Percentiles rank a stretch among this genome's conserved stretches.
Conservation (phyloP, 306 rosid genomes). For the Pachyrhizus erosus region DNA sequence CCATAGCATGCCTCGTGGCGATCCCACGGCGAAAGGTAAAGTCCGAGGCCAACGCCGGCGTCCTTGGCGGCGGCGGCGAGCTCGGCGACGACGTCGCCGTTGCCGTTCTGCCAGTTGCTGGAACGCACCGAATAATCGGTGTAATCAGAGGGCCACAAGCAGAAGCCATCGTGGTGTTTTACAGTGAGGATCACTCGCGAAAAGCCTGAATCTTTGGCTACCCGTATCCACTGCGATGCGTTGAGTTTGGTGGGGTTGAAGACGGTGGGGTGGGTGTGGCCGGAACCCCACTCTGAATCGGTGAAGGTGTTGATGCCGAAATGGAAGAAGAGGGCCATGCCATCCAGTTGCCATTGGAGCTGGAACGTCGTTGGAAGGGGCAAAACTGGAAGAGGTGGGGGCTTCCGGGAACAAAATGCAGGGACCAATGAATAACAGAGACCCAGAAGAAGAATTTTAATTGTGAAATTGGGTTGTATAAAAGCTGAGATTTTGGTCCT, state of each 20-base stretch:
- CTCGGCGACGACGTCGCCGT: constrained; percentile 81
- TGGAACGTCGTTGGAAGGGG: constrained; percentile 81
- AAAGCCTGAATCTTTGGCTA: constrained; percentile 79
- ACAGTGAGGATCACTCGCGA: constrained; percentile 70
- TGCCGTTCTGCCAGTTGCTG: constrained; percentile 66
- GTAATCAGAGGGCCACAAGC: constrained; percentile 87
- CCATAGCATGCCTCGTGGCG: constrained; percentile 76
- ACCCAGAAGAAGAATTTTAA: constrained; percentile 36
- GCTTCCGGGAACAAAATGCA: constrained; percentile 37
- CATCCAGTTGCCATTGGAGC: constrained; percentile 80
- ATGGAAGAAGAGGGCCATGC: constrained; percentile 88
- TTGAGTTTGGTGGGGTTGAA: constrained; percentile 74
- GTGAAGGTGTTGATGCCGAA: constrained; percentile 93
- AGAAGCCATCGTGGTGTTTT: constrained; percentile 94
- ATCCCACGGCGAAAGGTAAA: constrained; percentile 98
- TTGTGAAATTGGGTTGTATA: constrained; percentile 35
- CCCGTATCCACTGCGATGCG: constrained; percentile 80
- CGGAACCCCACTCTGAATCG: constrained; percentile 84
- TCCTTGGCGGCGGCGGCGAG: constrained; percentile 70
- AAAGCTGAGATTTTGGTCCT: constrained; percentile 23
- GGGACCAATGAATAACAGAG: constrained; percentile 10
- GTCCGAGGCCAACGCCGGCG: constrained; percentile 72
- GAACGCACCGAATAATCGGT: constrained; percentile 79
- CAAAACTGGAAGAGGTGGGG: constrained; percentile 85
- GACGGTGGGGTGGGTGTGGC: constrained; percentile 58